Evolutionary conservation across 306 rosid genomes (phyloP).

Genomic region (Cucurbita moschata): DNA sequence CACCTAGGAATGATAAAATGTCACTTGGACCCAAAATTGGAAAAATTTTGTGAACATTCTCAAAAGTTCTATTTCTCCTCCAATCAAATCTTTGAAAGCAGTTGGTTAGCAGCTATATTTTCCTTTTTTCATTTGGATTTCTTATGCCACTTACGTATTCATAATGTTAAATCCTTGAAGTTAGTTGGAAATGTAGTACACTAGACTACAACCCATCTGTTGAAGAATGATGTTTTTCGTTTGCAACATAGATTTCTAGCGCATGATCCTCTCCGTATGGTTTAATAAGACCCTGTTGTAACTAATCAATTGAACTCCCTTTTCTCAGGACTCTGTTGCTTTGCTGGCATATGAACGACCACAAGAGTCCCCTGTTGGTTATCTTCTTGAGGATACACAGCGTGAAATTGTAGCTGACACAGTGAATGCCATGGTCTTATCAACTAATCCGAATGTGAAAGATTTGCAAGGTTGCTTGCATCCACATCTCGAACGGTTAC

Average conservation of each 20-base stretch:
- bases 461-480: constrained; percentile 47
- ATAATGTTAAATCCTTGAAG: not conserved
- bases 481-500: constrained; percentile 65
- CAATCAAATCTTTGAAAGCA: not conserved
- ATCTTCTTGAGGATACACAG: constrained; percentile 67
- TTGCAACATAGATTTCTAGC: not conserved
- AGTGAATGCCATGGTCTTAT: constrained; percentile 75
- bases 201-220: not conserved
- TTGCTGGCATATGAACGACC: constrained; percentile 85
- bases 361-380: constrained; percentile 64
- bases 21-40: not conserved
- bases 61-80: not conserved
- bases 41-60: not conserved
- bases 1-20: not conserved
- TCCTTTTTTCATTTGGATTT: not conserved
- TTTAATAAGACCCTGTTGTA: not conserved
- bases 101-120: not conserved
- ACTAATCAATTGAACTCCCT: constrained; percentile 1
- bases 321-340: constrained; percentile 73
- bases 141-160: not conserved
- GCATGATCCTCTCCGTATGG: not conserved
- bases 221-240: not conserved
- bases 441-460: constrained; percentile 65
- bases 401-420: constrained; percentile 94
- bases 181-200: not conserved